Evolutionary conservation across 805 yeast species (phyloP).

Genomic region (Ascoidea asiatica): DNA sequence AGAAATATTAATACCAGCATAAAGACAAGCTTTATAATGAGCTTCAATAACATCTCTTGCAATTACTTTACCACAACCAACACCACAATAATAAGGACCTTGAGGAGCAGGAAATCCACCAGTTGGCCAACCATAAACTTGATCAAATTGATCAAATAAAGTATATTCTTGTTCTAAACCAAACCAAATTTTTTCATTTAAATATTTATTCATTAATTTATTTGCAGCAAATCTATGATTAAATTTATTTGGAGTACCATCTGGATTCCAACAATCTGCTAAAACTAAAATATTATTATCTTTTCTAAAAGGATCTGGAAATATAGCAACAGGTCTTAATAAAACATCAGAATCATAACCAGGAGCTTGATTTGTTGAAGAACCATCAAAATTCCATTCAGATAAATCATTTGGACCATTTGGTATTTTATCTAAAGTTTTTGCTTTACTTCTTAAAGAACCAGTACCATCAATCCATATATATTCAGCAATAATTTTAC

Average conservation of each 20-base stretch:
- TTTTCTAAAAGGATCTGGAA: slow-evolving; percentile 95
- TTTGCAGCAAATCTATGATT: slow-evolving; percentile 97
- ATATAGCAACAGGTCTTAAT: slow-evolving; percentile 88
- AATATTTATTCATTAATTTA: slow-evolving; percentile 88
- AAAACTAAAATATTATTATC: slow-evolving; percentile 94
- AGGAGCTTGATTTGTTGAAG: slow-evolving; percentile 97
- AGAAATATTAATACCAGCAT: slow-evolving; percentile 80
- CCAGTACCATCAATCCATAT: slow-evolving; percentile 96
- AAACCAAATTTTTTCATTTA: slow-evolving; percentile 80
- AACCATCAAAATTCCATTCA: slow-evolving; percentile 99
- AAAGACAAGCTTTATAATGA: slow-evolving; percentile 95
- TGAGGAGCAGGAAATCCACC: slow-evolving; percentile 99
- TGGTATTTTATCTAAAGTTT: slow-evolving; percentile 62
- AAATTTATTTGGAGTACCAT: slow-evolving; percentile 97
- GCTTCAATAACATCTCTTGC: slow-evolving; percentile 98
- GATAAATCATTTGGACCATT: slow-evolving; percentile 75
- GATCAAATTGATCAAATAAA: slow-evolving; percentile 78
- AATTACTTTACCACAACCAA: slow-evolving; percentile 95
- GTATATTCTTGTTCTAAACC: slow-evolving; percentile 99
- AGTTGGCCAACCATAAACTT: slow-evolving; percentile 97
- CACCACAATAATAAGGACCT: slow-evolving; percentile 99
- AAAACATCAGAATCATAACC: slow-evolving; percentile 94
- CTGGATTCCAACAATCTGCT: slow-evolving; percentile 96
- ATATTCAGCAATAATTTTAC: slow-evolving; percentile 86
- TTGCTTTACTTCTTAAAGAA: slow-evolving; percentile 85